Evolutionary conservation across 2,329 filamentous ascomycete species (phyloP).

Genomic region (Coniochaeta prunicola): DNA sequence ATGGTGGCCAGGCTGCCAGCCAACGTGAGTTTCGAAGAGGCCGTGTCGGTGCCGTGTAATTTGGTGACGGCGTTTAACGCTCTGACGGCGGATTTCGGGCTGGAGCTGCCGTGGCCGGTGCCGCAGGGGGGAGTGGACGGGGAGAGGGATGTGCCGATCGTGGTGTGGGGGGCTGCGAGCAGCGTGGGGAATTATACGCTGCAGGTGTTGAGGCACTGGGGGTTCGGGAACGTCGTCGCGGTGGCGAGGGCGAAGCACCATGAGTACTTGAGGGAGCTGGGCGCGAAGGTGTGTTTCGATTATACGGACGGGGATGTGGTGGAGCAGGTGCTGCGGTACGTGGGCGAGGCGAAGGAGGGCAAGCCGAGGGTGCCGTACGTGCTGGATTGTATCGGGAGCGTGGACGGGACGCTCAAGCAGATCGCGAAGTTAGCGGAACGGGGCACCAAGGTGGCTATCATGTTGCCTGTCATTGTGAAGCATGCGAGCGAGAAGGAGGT

Average conservation of each 20-base stretch:
- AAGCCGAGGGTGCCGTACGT: slow-evolving; percentile 32
- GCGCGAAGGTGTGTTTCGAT: slow-evolving; percentile 39
- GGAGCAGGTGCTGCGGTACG: slow-evolving; percentile 22
- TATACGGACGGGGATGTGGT: slow-evolving; percentile 31
- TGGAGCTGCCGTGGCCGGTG: slow-evolving; percentile 51
- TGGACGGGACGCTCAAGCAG: slow-evolving; percentile 36
- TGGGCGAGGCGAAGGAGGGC: slow-evolving; percentile 10
- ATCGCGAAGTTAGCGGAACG: slow-evolving; percentile 41
- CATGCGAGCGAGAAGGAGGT: slow-evolving; percentile 38
- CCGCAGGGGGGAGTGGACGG: slow-evolving; percentile 18
- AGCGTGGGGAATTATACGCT: slow-evolving; percentile 43
- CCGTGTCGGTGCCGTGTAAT: slow-evolving; percentile 49
- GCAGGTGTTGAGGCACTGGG: slow-evolving; percentile 44
- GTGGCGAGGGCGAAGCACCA: slow-evolving; percentile 39
- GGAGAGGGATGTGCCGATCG: slow-evolving; percentile 28
- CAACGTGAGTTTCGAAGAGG: slow-evolving; percentile 32
- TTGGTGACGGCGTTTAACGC: slow-evolving; percentile 53
- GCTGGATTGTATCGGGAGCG: slow-evolving; percentile 49
- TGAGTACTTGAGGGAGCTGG: slow-evolving; percentile 31
- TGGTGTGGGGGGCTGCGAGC: slow-evolving; percentile 46
- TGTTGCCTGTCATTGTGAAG: slow-evolving; percentile 51
- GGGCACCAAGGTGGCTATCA: slow-evolving; percentile 46
- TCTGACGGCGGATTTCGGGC: slow-evolving; percentile 36
- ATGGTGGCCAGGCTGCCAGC: slow-evolving; percentile 37
- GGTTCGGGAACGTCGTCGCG: slow-evolving; percentile 42